phyloP scores from a whole-genome alignment of 2,329 filamentous ascomycete genomes.

The Alternaria arbusti region DNA sequence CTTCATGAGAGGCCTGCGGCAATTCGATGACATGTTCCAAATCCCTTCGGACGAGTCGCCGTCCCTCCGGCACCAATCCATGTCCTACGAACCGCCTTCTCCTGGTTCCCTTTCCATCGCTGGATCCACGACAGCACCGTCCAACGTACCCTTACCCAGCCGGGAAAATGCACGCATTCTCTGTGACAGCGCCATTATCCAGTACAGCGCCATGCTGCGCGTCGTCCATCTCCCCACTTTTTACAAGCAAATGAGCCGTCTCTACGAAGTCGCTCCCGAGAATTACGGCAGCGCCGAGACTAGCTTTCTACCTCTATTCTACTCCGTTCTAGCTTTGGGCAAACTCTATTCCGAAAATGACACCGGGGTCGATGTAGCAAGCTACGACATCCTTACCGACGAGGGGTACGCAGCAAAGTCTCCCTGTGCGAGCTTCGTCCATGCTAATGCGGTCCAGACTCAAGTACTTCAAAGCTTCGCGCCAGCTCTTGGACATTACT shows the following conservation, averaged over 20 bases:
- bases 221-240: slow-evolving; percentile 85
- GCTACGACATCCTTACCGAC: slow-evolving; percentile 56
- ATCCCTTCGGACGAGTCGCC: slow-evolving; percentile 64
- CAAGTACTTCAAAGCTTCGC: slow-evolving; percentile 57
- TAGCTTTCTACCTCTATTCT: slow-evolving; percentile 56
- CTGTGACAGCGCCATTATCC: slow-evolving; percentile 66
- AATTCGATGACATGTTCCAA: slow-evolving; percentile 79
- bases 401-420: slow-evolving; percentile 48
- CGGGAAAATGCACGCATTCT: slow-evolving; percentile 63
- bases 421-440: too few relatives aligned
- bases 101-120: slow-evolving; percentile 72
- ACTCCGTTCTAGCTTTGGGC: slow-evolving; percentile 56
- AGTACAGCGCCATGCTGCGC: slow-evolving; percentile 68
- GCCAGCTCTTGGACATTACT: slow-evolving; percentile 59
- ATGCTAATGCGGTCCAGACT: slow-evolving; percentile 46
- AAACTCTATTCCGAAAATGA: slow-evolving; percentile 55
- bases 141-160: slow-evolving; percentile 69
- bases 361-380: slow-evolving; percentile 43
- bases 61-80: slow-evolving; percentile 61
- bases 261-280: slow-evolving; percentile 71
- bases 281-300: slow-evolving; percentile 55
- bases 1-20: slow-evolving; percentile 85
- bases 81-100: slow-evolving; percentile 70
- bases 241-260: slow-evolving; percentile 74
- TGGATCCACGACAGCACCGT: slow-evolving; percentile 44